A percentile compares a stretch with the other conserved stretches of the same genome.
Conservation (phyloP, 2,329 filamentous ascomycete species). For the Colletotrichum cuscutae region DNA sequence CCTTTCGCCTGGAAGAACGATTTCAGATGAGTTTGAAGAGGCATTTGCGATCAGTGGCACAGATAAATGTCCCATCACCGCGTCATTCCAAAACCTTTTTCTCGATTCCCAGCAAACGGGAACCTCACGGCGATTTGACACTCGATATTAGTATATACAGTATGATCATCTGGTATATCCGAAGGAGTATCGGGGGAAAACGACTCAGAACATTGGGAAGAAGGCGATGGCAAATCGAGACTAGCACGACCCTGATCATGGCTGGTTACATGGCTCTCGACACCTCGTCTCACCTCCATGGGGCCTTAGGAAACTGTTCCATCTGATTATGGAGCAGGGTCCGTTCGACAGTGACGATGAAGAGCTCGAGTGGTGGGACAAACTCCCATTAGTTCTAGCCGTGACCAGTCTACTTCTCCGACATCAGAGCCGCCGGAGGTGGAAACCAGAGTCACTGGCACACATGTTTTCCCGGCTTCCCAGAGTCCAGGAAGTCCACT, state of each 20-base stretch:
- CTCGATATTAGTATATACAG: slow-evolving; percentile 44
- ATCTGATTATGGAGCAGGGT: slow-evolving; percentile 36
- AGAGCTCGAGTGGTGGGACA: slow-evolving; percentile 41
- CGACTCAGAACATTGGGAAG: slow-evolving; percentile 44
- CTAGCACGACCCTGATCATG: slow-evolving; percentile 37
- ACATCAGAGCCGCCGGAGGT: slow-evolving; percentile 45
- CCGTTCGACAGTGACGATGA: slow-evolving; percentile 37
- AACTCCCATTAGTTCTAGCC: slow-evolving; percentile 41
- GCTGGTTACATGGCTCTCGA: slow-evolving; percentile 37
- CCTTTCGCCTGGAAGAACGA: neutral
- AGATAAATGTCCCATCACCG: slow-evolving; percentile 35
- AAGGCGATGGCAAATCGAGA: neutral
- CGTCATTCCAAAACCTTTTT: slow-evolving; percentile 38
- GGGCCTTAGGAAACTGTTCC: slow-evolving; percentile 39
- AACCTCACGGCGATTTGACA: slow-evolving; percentile 38
- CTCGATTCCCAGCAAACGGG: slow-evolving; percentile 42
- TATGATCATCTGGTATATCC: no score
- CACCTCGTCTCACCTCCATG: slow-evolving; percentile 17
- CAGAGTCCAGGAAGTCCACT: slow-evolving; percentile 43
- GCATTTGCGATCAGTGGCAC: slow-evolving; percentile 29
- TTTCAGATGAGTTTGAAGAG: slow-evolving; percentile 1
- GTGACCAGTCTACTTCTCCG: slow-evolving; percentile 44
- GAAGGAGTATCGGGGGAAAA: no score
- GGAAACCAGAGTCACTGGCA: slow-evolving; percentile 41
- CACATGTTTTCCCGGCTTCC: slow-evolving; percentile 44